Evolutionary conservation across 352 stramenopile species (phyloP), one percentile per base, ranked within the genome.

Genomic region (Plasmopara viticola): DNA sequence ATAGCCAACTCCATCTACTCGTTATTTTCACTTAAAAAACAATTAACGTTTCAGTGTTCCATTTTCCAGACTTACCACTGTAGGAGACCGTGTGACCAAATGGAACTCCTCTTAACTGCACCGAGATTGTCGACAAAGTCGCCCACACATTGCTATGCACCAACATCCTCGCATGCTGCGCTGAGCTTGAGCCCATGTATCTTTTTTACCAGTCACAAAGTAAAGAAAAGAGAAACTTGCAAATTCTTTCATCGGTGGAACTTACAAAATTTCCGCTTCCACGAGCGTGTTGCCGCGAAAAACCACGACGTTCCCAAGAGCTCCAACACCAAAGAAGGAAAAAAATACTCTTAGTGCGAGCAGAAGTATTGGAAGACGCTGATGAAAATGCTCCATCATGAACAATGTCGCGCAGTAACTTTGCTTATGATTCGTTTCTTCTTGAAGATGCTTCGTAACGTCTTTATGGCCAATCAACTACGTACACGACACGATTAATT

Each of bases 121-220:
- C 56, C 34, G 76, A 87, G 43, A 81, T 66, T 8, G 79, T 87
- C 25, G 76, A 68, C 44, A 90, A 61, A 14, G 72, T 87, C 31
- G 62, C 70, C 79, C 79, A 90, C 31, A 67, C 54, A 54, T 87
- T 87, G 20, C 68, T 51, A 31, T 85, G 72, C 53, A 90, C 79
- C 43, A 90, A 62, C 44, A 79, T 62, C 10, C 79, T 72, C 20
- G 79, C 74, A 45, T 86, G 70, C 14, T 69, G 54, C 15, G 68
- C 75, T 31, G 62, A 18, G 52, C 52, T 66, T 15, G 42, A 37
- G 14, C 44, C 48, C 40, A 46, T 62, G 20, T 62, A 68, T 14
- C 56, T 64, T 44, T 38, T 13, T 35, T 7, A 39, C 17, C 17
- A 37, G 20, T 43, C 41, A 33, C 13, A 56, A n/a, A 15, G 9